Percentiles rank a stretch among this genome's conserved stretches.
phyloP scores from a whole-genome alignment of 345 rosid genomes.

The Nephelium lappaceum region DNA sequence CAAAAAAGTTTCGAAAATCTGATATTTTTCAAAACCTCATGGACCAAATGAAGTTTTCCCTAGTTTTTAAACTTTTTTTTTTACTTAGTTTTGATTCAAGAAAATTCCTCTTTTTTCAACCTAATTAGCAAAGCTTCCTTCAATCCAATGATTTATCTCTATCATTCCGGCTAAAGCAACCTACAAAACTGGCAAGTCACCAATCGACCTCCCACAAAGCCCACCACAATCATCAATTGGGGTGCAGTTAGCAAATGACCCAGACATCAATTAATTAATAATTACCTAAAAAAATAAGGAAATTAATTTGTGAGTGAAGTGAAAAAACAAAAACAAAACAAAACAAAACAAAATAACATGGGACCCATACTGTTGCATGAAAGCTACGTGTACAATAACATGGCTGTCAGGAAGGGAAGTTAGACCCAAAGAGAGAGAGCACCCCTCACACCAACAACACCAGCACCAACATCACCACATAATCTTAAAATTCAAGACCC shows the following conservation, averaged over 20 bases:
- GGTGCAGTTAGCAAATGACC: not conserved
- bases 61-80: too few relatives aligned
- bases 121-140: too few relatives aligned
- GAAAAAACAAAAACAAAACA: not conserved
- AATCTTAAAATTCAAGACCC: not conserved
- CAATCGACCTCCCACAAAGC: too few relatives aligned
- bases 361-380: conserved; percentile 30
- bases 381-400: conserved; percentile 29
- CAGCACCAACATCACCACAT: not conserved
- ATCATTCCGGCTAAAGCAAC: too few relatives aligned
- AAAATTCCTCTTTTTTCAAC: too few relatives aligned
- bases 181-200: too few relatives aligned
- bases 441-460: conserved; percentile 9
- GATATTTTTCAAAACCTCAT: too few relatives aligned
- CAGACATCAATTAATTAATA: not conserved
- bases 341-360: not conserved
- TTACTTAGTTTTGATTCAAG: too few relatives aligned
- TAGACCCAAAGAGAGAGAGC: not conserved
- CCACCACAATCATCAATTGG: not conserved
- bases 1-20: too few relatives aligned
- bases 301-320: not conserved
- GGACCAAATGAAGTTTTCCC: too few relatives aligned
- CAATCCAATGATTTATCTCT: too few relatives aligned
- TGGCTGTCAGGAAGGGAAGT: conserved; percentile 14
- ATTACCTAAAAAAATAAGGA: not conserved